Evolutionary conservation across 129 eudicot genomes (phyloP).

Genomic region (Logfia minima): DNA sequence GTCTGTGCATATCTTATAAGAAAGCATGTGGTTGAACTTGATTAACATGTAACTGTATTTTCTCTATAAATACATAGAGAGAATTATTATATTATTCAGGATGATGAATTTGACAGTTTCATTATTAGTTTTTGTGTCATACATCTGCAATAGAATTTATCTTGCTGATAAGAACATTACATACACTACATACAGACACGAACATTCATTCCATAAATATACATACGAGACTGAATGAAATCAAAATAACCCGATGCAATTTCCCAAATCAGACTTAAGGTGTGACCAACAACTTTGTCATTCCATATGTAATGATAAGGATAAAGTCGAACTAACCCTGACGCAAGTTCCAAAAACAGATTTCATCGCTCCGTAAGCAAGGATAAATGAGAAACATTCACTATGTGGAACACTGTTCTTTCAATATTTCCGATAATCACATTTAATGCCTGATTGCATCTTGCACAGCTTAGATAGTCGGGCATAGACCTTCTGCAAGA

Average conservation of each 20-base stretch:
- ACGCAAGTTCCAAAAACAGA: not conserved
- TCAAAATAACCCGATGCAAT: not conserved
- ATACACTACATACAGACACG: not conserved
- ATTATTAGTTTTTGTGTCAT: not conserved
- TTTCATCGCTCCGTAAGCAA: no score
- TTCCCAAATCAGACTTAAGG: no score
- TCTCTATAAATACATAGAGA: not conserved
- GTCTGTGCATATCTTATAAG: not conserved
- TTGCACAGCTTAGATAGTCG: no score
- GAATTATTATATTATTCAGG: not conserved
- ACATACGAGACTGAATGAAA: not conserved
- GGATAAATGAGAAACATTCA: no score
- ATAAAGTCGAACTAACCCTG: not conserved
- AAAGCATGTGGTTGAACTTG: not conserved
- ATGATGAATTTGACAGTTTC: not conserved
- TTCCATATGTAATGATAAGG: no score
- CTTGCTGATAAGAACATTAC: not conserved
- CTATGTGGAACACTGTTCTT: no score
- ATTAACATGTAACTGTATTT: not conserved
- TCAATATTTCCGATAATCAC: no score
- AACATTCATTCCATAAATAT: no score
- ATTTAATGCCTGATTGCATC: no score
- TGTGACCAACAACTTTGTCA: no score
- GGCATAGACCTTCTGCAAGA: no score
- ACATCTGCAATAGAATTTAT: not conserved